Evolutionary conservation across 345 rosid genomes (phyloP).

Genomic region (Durio zibethinus): DNA sequence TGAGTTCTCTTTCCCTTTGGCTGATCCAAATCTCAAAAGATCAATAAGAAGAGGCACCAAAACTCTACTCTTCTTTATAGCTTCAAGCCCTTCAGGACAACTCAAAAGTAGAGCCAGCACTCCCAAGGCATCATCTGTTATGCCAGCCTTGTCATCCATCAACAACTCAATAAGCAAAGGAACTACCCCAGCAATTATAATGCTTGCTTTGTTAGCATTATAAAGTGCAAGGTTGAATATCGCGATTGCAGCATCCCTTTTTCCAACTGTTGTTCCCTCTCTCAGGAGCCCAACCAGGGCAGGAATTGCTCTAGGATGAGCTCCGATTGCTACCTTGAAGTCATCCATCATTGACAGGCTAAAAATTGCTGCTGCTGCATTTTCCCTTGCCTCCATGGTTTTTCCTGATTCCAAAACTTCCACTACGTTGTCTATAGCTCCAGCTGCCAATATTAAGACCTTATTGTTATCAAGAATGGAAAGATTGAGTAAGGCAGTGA

Average conservation of each 20-base stretch:
- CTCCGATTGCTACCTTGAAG: slow-evolving; percentile 50
- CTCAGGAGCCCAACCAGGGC: slow-evolving; percentile 48
- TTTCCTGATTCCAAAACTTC: slow-evolving; percentile 52
- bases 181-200: slow-evolving; percentile 44
- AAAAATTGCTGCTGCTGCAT: slow-evolving; percentile 66
- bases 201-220: slow-evolving; percentile 43
- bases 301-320: slow-evolving; percentile 40
- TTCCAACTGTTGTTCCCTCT: slow-evolving; percentile 56
- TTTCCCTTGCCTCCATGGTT: slow-evolving; percentile 65
- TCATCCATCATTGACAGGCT: slow-evolving; percentile 60
- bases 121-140: slow-evolving; percentile 59
- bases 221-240: slow-evolving; percentile 48
- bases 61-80: slow-evolving; percentile 40
- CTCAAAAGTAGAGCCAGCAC: slow-evolving; percentile 45
- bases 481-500: slow-evolving; percentile 64
- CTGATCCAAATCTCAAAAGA: slow-evolving; percentile 61
- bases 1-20: slow-evolving; percentile 59
- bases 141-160: slow-evolving; percentile 67
- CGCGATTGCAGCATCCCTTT: slow-evolving; percentile 62
- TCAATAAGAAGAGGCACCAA: slow-evolving; percentile 60
- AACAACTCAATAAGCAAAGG: slow-evolving; percentile 52
- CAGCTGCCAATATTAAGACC: slow-evolving; percentile 60
- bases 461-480: slow-evolving; percentile 61
- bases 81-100: slow-evolving; percentile 46
- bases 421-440: slow-evolving; percentile 55